phyloP scores from a whole-genome alignment of 176 grass and related monocot genomes.

The Metroxylon sagu region DNA sequence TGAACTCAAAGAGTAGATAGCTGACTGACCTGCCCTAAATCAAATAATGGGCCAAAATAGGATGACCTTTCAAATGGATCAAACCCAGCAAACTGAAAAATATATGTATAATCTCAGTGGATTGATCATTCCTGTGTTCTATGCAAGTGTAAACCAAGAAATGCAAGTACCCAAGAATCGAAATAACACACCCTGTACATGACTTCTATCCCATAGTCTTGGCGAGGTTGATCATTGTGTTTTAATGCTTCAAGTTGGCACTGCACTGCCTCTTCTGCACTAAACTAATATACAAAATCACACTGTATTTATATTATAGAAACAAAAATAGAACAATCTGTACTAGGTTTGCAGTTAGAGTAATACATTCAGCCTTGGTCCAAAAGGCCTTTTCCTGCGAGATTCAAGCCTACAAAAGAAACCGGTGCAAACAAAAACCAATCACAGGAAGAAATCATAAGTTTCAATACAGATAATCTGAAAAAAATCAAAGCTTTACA shows the following conservation, averaged over 20 bases:
- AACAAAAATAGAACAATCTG: not conserved
- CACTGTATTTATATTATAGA: slow-evolving; percentile 4
- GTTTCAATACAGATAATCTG: not conserved
- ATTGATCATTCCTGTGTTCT: not conserved
- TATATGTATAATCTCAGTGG: slow-evolving; percentile 20
- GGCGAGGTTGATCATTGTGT: slow-evolving; percentile 75
- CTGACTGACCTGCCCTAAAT: slow-evolving; percentile 68
- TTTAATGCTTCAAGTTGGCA: slow-evolving; percentile 83
- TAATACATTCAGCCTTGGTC: slow-evolving; percentile 82
- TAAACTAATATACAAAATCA: slow-evolving; percentile 58
- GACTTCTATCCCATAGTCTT: slow-evolving; percentile 93
- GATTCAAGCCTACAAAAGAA: slow-evolving; percentile 59
- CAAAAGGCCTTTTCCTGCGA: slow-evolving; percentile 54
- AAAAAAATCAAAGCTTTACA: not conserved
- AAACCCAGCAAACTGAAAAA: slow-evolving; percentile 87
- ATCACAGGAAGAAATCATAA: not conserved
- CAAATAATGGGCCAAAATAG: slow-evolving; percentile 86
- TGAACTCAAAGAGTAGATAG: not conserved
- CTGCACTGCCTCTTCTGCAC: slow-evolving; percentile 74
- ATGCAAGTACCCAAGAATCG: no score
- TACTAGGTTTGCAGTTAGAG: slow-evolving; percentile 20
- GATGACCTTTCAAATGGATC: slow-evolving; percentile 96
- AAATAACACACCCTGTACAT: slow-evolving; percentile 77
- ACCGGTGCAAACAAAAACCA: not conserved
- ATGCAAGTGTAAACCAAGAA: slow-evolving; percentile 7